A percentile compares a stretch with the other conserved stretches of the same genome.
Evolutionary conservation across 2,329 filamentous ascomycete species (phyloP).

Genomic region (Mycocentrospora acerina): DNA sequence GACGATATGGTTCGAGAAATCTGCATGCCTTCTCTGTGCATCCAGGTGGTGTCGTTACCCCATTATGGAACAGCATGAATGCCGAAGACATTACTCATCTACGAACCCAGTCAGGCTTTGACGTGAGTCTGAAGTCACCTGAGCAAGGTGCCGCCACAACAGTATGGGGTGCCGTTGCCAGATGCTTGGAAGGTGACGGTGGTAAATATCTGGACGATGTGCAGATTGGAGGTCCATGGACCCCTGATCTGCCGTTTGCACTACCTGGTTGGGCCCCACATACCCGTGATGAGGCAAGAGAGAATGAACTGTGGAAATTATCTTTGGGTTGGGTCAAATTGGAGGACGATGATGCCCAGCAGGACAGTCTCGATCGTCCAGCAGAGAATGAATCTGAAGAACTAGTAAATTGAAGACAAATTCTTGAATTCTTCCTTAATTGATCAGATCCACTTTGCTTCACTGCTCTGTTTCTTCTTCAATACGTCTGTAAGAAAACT

Average conservation of each 20-base stretch:
- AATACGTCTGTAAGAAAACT: no score
- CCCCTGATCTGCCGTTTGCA: background rate
- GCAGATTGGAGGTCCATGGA: background rate
- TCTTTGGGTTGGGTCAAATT: no score
- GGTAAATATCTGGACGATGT: background rate
- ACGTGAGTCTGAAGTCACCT: conserved; percentile 28
- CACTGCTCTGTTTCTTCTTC: no score
- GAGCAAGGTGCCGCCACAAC: conserved; percentile 44
- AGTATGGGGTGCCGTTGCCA: conserved; percentile 35
- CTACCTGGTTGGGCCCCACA: background rate
- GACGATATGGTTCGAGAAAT: conserved; percentile 11
- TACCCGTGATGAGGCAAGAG: background rate
- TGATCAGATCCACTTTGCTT: no score
- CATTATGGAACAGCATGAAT: no score
- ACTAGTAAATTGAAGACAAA: no score
- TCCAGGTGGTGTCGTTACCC: conserved; percentile 21
- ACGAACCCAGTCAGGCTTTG: no score
- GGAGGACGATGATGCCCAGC: no score
- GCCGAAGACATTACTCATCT: no score
- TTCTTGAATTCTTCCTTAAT: no score
- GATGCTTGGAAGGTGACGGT: conserved; percentile 1
- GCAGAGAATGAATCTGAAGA: no score
- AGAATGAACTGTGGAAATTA: background rate
- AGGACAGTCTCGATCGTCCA: no score
- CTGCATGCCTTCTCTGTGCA: conserved; percentile 20